Conservation (phyloP, 106 monocot genomes). For the Hemerocallis citrina region DNA sequence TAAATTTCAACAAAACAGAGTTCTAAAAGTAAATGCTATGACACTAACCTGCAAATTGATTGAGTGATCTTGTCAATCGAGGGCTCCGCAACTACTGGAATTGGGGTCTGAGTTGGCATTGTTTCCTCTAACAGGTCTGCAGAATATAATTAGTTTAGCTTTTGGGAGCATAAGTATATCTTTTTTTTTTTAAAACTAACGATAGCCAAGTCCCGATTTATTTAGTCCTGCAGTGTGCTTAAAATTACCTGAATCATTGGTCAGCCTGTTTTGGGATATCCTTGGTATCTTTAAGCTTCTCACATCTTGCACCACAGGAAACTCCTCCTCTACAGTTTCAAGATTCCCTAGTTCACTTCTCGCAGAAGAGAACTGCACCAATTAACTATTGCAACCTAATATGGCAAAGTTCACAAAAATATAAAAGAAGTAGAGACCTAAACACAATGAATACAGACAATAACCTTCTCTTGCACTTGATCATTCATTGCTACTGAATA, state of each 20-base stretch:
- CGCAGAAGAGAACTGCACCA: conserved; percentile 54
- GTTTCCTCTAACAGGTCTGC: conserved; percentile 61
- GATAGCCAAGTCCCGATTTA: not conserved
- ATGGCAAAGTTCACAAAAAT: too few species aligned
- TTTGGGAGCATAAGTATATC: not conserved
- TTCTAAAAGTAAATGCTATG: too few species aligned
- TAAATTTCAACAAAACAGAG: not conserved
- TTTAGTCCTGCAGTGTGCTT: not conserved
- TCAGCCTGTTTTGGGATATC: conserved; percentile 26
- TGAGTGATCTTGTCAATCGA: conserved; percentile 46
- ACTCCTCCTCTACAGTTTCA: conserved; percentile 75
- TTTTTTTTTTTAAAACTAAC: not conserved
- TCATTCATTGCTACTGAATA: too few species aligned
- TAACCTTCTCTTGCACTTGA: too few species aligned
- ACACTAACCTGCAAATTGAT: conserved; percentile 56
- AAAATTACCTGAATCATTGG: conserved; percentile 35
- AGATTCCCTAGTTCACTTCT: conserved; percentile 49
- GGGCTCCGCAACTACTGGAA: not conserved
- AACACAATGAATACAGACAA: too few species aligned
- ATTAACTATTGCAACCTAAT: too few species aligned
- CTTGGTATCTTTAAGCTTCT: conserved; percentile 46
- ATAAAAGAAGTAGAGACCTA: too few species aligned
- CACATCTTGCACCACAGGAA: conserved; percentile 24
- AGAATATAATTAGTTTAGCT: not conserved
- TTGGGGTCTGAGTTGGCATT: conserved; percentile 69